Evolutionary conservation across 768 basidiomycete genomes (phyloP), one percentile per base, ranked within the genome.

Genomic region (Termitomyces eurrhizus): DNA sequence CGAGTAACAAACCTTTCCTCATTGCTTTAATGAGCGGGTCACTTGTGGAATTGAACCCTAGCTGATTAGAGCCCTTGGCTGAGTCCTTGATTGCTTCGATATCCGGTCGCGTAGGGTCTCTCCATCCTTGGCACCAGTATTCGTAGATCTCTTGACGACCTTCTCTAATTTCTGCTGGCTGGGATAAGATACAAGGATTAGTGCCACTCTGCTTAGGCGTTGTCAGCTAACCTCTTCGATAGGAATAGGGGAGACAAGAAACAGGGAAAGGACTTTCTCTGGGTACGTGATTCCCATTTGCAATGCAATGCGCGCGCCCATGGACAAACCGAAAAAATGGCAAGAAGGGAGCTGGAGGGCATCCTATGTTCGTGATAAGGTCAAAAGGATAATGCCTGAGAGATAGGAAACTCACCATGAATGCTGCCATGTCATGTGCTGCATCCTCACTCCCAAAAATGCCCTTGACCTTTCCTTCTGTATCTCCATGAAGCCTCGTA

Each of bases 261-360:
- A 74, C 12, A 74, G 52, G 0, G 75, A 77, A 1, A 74, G 65
- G 3, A 75, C 73, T 62, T 68, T 72, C 11, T 74, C 67, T 0
- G 75, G 76, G 44, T 73, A 68, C 12, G 66, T 62, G 7, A 76
- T 67, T 14, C 74, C 73, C 41, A 72, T 60, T 59, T 76, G 69
- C 24, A 77, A 48, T 21, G 75, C 71, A 4, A 73, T 67, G 57
- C 69, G 73, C 0, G 75, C 64, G 7, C 77, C 77, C 69, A 75
- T 68, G 0, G 76, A 76, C 21, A 77, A 36, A 5, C 74, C 77
- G 21, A 74, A 63, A n/a, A 77, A 59, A 64, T 77, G 76, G 56
- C 76, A 78, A 2, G 73, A 66, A 6, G 74, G 75, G 37, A 78
- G 62, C 33, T 67, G 54, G 9, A 78, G 61, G 7, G 74, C 75